phyloP scores from a whole-genome alignment of 2,329 filamentous ascomycete genomes.

The Trichoderma asperellum region DNA sequence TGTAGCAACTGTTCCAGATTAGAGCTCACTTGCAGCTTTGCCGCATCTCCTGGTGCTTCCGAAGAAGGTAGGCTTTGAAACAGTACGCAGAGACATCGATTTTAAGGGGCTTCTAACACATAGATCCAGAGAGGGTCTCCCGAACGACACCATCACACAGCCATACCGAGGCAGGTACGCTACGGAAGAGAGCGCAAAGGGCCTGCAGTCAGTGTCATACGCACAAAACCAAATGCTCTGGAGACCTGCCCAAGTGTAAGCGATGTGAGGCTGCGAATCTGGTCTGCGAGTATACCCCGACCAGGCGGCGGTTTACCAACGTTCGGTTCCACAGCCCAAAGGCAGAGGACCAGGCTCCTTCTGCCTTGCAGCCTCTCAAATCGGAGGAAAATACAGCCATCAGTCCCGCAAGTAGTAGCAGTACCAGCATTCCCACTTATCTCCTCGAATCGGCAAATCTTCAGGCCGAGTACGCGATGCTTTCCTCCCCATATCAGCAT shows the following conservation, averaged over 20 bases:
- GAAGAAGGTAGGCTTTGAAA: constrained; percentile 33
- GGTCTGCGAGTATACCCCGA: constrained; percentile 46
- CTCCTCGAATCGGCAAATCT: constrained; percentile 35
- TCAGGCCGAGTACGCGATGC: constrained; percentile 38
- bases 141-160: constrained; percentile 47
- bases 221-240: constrained; percentile 51
- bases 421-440: constrained; percentile 31
- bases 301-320: constrained; percentile 46
- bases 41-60: constrained; percentile 31
- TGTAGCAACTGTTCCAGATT: constrained; percentile 47
- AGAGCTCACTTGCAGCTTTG: constrained; percentile 45
- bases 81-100: neutral
- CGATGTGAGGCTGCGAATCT: constrained; percentile 43
- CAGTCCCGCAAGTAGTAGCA: constrained; percentile 32
- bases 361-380: constrained; percentile 21
- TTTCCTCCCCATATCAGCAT: neutral
- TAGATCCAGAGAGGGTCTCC: constrained; percentile 38
- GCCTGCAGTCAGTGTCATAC: constrained; percentile 49
- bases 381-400: constrained; percentile 30
- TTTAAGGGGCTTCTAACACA: neutral
- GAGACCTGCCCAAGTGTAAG: constrained; percentile 46
- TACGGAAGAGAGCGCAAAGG: constrained; percentile 47
- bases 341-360: constrained; percentile 13
- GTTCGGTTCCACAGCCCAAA: constrained; percentile 36
- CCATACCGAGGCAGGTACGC: constrained; percentile 49